phyloP scores from a whole-genome alignment of 1,284 basidiomycete species.

The Trametes polyzona region DNA sequence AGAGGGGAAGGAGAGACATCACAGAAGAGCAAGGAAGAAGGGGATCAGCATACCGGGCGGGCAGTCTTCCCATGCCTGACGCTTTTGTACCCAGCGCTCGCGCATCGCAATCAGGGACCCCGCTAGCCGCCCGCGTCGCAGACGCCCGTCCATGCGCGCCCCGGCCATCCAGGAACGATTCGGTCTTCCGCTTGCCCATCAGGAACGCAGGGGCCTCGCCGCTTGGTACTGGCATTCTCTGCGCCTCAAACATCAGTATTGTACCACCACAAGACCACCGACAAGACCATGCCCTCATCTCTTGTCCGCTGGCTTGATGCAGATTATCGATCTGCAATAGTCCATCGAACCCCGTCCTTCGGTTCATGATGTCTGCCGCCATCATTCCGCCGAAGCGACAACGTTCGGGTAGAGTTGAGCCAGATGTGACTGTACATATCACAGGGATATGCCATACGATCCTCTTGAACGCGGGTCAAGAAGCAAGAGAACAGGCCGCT shows the following conservation, averaged over 20 bases:
- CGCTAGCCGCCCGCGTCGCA: no score
- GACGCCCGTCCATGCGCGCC: slow-evolving; percentile 1
- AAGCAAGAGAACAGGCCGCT: no score
- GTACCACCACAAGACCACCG: background rate
- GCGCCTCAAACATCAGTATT: background rate
- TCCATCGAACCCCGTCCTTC: background rate
- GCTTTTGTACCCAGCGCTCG: slow-evolving; percentile 8
- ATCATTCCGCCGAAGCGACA: background rate
- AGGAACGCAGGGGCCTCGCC: background rate
- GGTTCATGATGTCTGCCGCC: background rate
- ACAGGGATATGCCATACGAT: background rate
- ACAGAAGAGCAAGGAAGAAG: slow-evolving; percentile 8
- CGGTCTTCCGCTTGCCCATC: background rate
- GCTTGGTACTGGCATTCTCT: background rate
- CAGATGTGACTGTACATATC: background rate
- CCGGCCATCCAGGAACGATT: slow-evolving; percentile 3
- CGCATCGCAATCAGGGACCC: slow-evolving; percentile 9
- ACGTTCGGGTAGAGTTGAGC: background rate
- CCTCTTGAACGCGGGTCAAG: no score
- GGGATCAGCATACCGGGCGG: slow-evolving; percentile 8
- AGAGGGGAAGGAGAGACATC: slow-evolving; percentile 6
- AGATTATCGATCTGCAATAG: background rate
- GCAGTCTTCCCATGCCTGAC: background rate
- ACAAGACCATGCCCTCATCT: background rate
- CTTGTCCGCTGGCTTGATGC: background rate